phyloP scores from a whole-genome alignment of 345 rosid species.

The Viola odorata region DNA sequence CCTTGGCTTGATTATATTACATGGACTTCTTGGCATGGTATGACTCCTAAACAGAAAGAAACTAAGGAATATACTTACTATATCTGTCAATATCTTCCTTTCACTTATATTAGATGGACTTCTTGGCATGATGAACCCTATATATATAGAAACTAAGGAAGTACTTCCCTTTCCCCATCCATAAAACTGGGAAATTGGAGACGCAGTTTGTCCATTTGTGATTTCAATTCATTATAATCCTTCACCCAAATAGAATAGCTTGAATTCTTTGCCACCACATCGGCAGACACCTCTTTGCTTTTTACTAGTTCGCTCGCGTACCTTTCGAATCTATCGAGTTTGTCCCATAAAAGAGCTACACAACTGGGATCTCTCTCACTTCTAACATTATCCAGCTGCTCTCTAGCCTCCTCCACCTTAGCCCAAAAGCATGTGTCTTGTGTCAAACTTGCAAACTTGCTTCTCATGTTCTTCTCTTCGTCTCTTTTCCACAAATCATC shows the following conservation, averaged over 20 bases:
- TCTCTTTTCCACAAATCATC: constrained; percentile 1
- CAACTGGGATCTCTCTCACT: constrained; percentile 30
- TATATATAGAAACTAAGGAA: constrained; percentile 7
- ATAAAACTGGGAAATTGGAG: constrained; percentile 14
- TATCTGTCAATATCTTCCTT: background rate
- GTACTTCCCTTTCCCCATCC: constrained; percentile 18
- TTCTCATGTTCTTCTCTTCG: constrained; percentile 30
- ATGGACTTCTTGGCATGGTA: too few species aligned
- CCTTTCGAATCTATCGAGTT: constrained; percentile 30
- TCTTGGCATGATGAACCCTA: background rate
- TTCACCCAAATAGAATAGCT: constrained; percentile 59
- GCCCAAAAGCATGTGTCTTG: constrained; percentile 96
- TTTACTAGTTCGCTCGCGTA: constrained; percentile 36
- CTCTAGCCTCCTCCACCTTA: constrained; percentile 68
- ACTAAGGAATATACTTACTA: too few species aligned
- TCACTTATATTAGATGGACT: background rate
- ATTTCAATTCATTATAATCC: constrained; percentile 34
- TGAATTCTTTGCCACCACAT: constrained; percentile 58
- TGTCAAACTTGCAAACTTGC: constrained; percentile 48
- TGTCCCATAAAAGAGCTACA: constrained; percentile 22
- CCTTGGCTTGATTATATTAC: background rate
- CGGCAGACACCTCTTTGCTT: constrained; percentile 56
- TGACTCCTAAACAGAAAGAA: too few species aligned
- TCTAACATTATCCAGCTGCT: constrained; percentile 35
- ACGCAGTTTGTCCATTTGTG: constrained; percentile 5